Evolutionary conservation across 208 protist species (phyloP).

Genomic region (Herpetomonas tarakana): DNA sequence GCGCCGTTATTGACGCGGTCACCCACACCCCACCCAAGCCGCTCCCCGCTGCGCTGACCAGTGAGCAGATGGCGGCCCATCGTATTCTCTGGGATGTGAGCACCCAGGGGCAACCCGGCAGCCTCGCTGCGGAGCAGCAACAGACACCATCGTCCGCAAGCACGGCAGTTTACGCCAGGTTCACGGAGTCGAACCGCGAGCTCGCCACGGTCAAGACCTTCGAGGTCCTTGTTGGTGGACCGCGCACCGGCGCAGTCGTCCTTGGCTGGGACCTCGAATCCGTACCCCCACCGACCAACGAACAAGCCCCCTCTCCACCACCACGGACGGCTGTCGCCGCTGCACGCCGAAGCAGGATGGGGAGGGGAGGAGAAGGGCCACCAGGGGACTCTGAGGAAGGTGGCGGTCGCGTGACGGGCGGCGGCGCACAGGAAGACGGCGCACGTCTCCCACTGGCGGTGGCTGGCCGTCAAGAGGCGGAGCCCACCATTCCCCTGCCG

Average conservation of each 20-base stretch:
- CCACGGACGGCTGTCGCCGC: too few species aligned
- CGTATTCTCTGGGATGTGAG: slow-evolving; percentile 38
- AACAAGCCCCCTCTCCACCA: too few species aligned
- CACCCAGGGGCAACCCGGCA: slow-evolving; percentile 2
- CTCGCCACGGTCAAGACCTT: slow-evolving; percentile 55
- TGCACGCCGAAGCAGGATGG: too few species aligned
- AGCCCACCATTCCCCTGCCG: slow-evolving; percentile 29
- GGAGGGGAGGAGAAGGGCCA: background rate
- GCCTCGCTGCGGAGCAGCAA: too few species aligned
- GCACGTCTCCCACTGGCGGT: too few species aligned
- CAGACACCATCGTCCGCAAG: too few species aligned
- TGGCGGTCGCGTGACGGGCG: background rate
- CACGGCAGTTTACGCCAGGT: slow-evolving; percentile 34
- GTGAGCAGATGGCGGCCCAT: slow-evolving; percentile 39
- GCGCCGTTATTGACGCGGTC: slow-evolving; percentile 49
- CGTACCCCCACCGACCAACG: background rate
- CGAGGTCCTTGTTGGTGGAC: slow-evolving; percentile 38
- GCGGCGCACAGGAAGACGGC: background rate
- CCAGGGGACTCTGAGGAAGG: background rate
- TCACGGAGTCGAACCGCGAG: slow-evolving; percentile 51
- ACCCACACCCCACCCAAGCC: slow-evolving; percentile 56
- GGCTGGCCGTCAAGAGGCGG: too few species aligned
- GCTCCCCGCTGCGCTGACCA: slow-evolving; percentile 54
- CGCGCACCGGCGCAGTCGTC: slow-evolving; percentile 57
- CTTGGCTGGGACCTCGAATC: slow-evolving; percentile 63